phyloP scores from a whole-genome alignment of 768 basidiomycete species.

The Xanthoconium stramineum region DNA sequence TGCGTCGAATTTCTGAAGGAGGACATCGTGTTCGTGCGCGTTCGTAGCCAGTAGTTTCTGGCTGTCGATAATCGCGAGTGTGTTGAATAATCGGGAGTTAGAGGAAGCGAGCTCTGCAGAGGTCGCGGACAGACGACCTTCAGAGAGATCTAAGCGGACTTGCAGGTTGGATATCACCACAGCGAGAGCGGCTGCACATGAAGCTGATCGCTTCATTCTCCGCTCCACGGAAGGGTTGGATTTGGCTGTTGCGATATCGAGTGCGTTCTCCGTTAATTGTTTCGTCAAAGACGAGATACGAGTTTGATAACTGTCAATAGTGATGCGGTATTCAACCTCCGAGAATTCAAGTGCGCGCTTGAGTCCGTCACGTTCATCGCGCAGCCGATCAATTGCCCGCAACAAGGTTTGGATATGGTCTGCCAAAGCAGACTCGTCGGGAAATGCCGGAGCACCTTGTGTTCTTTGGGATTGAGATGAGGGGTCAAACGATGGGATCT shows the following conservation, averaged over 20 bases:
- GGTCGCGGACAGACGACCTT: constrained; percentile 9
- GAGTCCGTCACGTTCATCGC: constrained; percentile 61
- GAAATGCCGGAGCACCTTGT: constrained; percentile 1
- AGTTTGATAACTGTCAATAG: constrained; percentile 55
- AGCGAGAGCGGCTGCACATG: constrained; percentile 34
- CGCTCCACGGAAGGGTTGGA: constrained; percentile 4
- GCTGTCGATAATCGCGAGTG: constrained; percentile 16
- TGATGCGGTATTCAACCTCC: constrained; percentile 62
- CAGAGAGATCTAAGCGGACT: constrained; percentile 24
- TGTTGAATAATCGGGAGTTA: constrained; percentile 15
- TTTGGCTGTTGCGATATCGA: constrained; percentile 10
- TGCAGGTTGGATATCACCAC: constrained; percentile 41
- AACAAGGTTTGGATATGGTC: constrained; percentile 55
- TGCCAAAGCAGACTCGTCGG: constrained; percentile 28
- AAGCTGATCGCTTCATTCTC: constrained; percentile 30
- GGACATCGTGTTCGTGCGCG: constrained; percentile 23
- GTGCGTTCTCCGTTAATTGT: constrained; percentile 23
- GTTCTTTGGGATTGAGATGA: not conserved
- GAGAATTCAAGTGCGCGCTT: constrained; percentile 65
- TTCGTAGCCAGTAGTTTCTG: constrained; percentile 13
- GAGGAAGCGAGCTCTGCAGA: constrained; percentile 14
- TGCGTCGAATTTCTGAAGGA: constrained; percentile 33
- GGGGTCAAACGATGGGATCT: not conserved
- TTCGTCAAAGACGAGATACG: constrained; percentile 38
- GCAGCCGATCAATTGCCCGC: constrained; percentile 61